Percentiles rank a stretch among this genome's conserved stretches.
phyloP scores from a whole-genome alignment of 306 rosid species.

The Trichosanthes truncata region DNA sequence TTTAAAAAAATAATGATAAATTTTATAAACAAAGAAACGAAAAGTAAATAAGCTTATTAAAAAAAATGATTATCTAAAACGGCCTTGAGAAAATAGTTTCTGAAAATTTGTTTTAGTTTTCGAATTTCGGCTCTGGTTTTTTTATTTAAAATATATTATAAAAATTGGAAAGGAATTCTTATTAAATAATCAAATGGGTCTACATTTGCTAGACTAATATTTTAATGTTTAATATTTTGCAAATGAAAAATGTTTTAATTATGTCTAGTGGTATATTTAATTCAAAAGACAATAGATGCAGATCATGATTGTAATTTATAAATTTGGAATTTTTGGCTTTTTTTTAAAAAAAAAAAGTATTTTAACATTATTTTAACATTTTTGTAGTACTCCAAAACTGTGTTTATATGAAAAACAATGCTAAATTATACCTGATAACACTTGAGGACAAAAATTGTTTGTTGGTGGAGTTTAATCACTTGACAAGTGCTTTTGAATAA shows the following conservation, averaged over 20 bases:
- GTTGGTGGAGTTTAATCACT: not conserved
- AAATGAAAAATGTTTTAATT: not conserved
- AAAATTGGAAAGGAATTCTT: not conserved
- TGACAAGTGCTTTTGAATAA: not conserved
- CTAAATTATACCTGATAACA: not conserved
- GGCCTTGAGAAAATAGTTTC: too few relatives aligned
- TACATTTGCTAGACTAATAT: too few relatives aligned
- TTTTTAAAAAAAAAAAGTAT: not conserved
- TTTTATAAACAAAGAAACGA: too few relatives aligned
- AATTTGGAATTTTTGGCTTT: not conserved
- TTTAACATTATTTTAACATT: not conserved
- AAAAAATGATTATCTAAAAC: too few relatives aligned
- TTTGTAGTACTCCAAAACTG: not conserved
- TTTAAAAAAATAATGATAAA: too few relatives aligned
- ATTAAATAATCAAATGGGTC: too few relatives aligned
- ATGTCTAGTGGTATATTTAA: too few relatives aligned
- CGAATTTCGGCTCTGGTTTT: too few relatives aligned
- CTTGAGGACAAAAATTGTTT: slow-evolving; percentile 1
- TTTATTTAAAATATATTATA: not conserved
- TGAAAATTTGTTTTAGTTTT: too few relatives aligned
- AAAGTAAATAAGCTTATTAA: too few relatives aligned
- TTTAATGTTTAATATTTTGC: too few relatives aligned
- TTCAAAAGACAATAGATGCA: too few relatives aligned
- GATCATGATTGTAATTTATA: not conserved
- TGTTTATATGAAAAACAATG: not conserved